These are phyloP conservation scores for Colletotrichum endophyticum DNA, from an alignment of 2,329 filamentous ascomycete genomes.

Conservation along the genomic window DNA sequence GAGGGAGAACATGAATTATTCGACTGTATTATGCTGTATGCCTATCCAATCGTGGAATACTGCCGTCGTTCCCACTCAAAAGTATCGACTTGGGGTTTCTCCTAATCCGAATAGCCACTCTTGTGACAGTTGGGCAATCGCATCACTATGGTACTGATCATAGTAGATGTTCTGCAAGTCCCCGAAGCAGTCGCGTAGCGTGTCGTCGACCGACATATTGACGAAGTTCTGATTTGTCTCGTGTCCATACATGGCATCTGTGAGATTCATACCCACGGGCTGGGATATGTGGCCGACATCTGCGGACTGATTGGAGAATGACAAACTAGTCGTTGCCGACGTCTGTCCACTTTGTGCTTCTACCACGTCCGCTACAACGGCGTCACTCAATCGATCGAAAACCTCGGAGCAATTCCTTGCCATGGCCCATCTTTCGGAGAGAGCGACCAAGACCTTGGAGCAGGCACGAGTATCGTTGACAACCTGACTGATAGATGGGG, in stretches of 20 bases:
- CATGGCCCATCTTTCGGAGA: conserved; percentile 46
- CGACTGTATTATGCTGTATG: neutral
- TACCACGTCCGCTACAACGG: conserved; percentile 43
- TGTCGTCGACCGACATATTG: conserved; percentile 39
- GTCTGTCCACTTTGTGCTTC: conserved; percentile 25
- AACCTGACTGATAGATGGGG: conserved; percentile 44
- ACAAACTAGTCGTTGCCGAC: neutral
- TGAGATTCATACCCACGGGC: neutral
- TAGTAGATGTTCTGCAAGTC: conserved; percentile 27
- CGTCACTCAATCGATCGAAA: conserved; percentile 46
- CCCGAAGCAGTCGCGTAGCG: conserved; percentile 42
- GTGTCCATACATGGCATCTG: neutral
- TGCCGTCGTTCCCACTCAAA: neutral
- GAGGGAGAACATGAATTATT: neutral
- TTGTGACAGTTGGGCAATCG: conserved; percentile 25
- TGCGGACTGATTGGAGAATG: neutral
- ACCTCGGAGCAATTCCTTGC: conserved; percentile 45
- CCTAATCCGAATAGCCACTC: conserved; percentile 26
- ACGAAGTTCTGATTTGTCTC: neutral
- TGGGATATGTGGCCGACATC: neutral
- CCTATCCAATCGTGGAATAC: fast-evolving
- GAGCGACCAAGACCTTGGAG: conserved; percentile 48
- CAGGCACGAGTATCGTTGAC: conserved; percentile 46
- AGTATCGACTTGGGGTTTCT: neutral
- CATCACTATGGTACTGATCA: conserved; percentile 26